phyloP scores from a whole-genome alignment of 177 flowering plant genomes.

The Vitis hybrid region DNA sequence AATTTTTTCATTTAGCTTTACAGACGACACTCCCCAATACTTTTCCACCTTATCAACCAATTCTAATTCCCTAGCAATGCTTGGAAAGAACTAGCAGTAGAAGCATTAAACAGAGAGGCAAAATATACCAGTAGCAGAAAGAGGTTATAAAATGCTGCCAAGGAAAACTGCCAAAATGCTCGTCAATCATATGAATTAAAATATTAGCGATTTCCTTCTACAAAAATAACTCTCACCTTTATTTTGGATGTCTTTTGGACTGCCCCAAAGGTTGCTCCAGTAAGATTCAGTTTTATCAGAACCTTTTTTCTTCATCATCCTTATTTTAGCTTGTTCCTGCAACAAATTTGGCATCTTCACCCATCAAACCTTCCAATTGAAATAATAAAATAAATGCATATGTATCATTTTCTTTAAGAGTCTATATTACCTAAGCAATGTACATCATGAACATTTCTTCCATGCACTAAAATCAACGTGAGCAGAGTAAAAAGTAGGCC shows the following conservation, averaged over 20 bases:
- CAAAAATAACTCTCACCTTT: constrained; percentile 40
- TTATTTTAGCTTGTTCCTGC: constrained; percentile 70
- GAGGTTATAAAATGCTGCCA: not conserved
- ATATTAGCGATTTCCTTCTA: too few species aligned
- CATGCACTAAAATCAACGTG: too few species aligned
- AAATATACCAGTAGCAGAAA: too few species aligned
- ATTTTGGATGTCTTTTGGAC: constrained; percentile 41
- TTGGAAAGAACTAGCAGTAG: too few species aligned
- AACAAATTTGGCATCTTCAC: constrained; percentile 14
- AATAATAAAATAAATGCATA: not conserved
- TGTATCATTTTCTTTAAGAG: too few species aligned
- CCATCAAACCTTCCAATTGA: not conserved
- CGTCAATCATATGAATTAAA: not conserved
- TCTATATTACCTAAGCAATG: too few species aligned
- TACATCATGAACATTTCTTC: too few species aligned
- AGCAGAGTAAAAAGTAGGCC: not conserved
- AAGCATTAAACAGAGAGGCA: too few species aligned
- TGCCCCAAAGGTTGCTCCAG: constrained; percentile 86
- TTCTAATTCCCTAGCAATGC: too few species aligned
- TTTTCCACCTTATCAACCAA: too few species aligned
- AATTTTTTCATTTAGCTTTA: too few species aligned
- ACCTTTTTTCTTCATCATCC: constrained; percentile 64
- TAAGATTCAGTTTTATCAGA: constrained; percentile 45
- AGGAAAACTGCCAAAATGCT: not conserved
- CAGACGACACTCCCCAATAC: too few species aligned